Percentiles rank a stretch among this genome's conserved stretches.
Evolutionary conservation across 1,139 yeast species (phyloP).

Genomic region (Geotrichum histeridarum): DNA sequence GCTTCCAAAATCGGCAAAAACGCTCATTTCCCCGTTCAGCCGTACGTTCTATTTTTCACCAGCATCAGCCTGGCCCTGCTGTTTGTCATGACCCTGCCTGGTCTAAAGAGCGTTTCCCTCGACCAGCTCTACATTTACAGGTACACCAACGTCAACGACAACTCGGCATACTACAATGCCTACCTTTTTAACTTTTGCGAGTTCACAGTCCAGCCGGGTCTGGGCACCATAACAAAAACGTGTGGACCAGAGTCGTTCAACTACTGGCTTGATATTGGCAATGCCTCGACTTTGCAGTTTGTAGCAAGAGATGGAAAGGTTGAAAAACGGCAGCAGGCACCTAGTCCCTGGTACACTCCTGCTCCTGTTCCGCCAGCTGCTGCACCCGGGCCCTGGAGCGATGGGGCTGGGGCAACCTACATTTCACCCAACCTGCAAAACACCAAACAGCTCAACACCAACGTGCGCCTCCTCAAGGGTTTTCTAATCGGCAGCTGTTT

Average conservation of each 20-base stretch:
- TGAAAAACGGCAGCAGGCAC: background rate
- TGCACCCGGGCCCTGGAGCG: background rate
- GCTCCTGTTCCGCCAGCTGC: background rate
- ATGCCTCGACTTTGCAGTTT: background rate
- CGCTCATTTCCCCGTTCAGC: background rate
- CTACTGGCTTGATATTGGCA: background rate
- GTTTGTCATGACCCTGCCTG: slow-evolving; percentile 10
- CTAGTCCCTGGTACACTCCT: background rate
- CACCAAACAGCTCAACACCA: background rate
- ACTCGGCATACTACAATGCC: slow-evolving; percentile 1
- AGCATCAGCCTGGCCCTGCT: background rate
- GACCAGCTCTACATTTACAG: slow-evolving; percentile 6
- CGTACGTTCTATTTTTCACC: background rate
- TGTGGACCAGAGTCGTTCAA: background rate
- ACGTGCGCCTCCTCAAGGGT: background rate
- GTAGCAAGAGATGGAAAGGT: background rate
- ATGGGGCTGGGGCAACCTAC: background rate
- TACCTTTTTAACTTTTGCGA: slow-evolving; percentile 7
- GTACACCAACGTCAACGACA: background rate
- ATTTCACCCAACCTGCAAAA: background rate
- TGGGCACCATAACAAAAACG: background rate
- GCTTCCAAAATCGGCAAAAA: background rate
- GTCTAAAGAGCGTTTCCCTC: background rate
- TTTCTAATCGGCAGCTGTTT: background rate
- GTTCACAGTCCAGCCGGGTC: background rate